Base-by-base conservation (phyloP, 257 asterid species). In the Cordia subcordata region DNA sequence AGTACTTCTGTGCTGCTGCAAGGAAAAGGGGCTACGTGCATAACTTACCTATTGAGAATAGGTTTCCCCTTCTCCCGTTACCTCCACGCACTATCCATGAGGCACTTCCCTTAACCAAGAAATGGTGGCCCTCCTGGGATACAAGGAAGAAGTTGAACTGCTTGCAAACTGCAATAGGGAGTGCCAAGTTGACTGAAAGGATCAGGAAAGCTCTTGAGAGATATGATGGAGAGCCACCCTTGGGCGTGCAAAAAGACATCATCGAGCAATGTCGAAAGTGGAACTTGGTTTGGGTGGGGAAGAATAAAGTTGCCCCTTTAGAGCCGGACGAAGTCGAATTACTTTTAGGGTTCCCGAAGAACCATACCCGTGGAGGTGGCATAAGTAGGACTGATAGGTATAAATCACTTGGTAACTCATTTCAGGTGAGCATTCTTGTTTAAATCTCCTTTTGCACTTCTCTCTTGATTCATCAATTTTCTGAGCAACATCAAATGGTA, bases 281-380 rank as follows among this genome's bases (percentile, higher is more conserved):
- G 99, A 92, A 92, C 45, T 38, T 92, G 58, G 79, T 92, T 11
- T 92, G 99, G 99, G 95, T 86, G 0, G 99, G 99, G 39, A 79
- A 76, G 66, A 79, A 88, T 63, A 92, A 88, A 55, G 75, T 77
- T 18, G 96, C 99, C n/a, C 96, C 99, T 5, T 53, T 92, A 1
- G 99, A 92, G 66, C 80, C 86, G 0, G 96, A 92, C 62, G 99
- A 92, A 55, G 70, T 92, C 15, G 99, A 92, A 55, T 76, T 79
- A 79, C 60, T 88, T 1, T 22, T 92, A 56, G 99, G 99, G 10
- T 92, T 88, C 60, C 96, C 99, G 0, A 84, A 61, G 67, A 82
- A 86, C 66, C 99, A 92, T 61, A 92, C 99, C 0, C 77, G 96
- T 22, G 99, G 98, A 37, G 96, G 96, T 23, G 96, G 99, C 13